Conservation (phyloP, 805 yeast species). For the Pichia scutulata region DNA sequence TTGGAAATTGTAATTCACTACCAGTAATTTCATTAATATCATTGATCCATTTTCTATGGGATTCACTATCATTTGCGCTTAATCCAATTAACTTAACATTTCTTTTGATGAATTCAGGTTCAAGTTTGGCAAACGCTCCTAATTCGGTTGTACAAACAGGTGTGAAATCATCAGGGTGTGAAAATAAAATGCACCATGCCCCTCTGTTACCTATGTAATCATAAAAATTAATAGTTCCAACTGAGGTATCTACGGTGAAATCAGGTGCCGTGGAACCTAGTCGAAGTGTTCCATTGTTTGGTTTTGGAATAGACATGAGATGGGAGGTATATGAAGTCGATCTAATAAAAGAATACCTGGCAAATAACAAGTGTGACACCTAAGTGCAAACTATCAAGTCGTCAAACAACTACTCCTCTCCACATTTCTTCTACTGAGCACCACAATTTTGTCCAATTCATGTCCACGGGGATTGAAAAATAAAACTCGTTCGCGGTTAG, state of each 20-base stretch:
- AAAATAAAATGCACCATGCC: constrained; percentile 57
- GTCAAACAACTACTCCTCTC: not conserved
- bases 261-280: constrained; percentile 64
- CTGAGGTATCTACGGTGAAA: constrained; percentile 55
- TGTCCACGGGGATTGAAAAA: not conserved
- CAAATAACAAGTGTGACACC: not conserved
- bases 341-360: too few species aligned
- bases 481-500: not conserved
- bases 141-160: constrained; percentile 76
- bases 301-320: constrained; percentile 34
- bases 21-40: constrained; percentile 67
- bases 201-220: constrained; percentile 45
- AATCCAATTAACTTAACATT: constrained; percentile 61
- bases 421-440: not conserved
- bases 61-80: constrained; percentile 54
- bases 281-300: constrained; percentile 34
- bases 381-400: too few species aligned
- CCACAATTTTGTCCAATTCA: not conserved
- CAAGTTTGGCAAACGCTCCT: constrained; percentile 66
- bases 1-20: constrained; percentile 51
- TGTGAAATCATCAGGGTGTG: constrained; percentile 74
- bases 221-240: constrained; percentile 57
- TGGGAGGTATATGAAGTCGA: not conserved
- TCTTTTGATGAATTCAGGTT: constrained; percentile 60
- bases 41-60: constrained; percentile 62